These are phyloP conservation scores for Lachancea kluyveri DNA, from an alignment of 805 yeast genomes.

Conservation along the genomic window DNA sequence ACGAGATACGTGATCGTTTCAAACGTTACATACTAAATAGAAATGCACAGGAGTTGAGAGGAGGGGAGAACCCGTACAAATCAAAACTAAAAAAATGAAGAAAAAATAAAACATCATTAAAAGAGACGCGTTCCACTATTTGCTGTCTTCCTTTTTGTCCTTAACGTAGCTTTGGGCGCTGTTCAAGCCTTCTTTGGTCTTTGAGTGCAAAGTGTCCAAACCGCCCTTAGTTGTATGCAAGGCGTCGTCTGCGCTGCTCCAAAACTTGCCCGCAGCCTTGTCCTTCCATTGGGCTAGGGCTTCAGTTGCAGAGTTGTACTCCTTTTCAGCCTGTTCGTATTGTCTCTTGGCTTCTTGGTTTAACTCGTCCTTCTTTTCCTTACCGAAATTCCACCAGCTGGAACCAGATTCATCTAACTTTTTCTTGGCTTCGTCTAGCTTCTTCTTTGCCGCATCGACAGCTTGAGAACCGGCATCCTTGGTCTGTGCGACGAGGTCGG, in stretches of 20 bases:
- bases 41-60: no score
- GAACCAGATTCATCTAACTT: constrained; percentile 28
- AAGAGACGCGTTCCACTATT: no score
- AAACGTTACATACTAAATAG: no score
- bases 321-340: constrained; percentile 23
- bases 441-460: constrained; percentile 27
- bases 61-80: no score
- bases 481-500: constrained; percentile 1
- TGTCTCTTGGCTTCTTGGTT: constrained; percentile 27
- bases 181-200: constrained; percentile 14
- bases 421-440: constrained; percentile 31
- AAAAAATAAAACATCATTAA: no score
- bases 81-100: no score
- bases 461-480: constrained; percentile 28
- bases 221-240: constrained; percentile 24
- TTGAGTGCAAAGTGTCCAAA: constrained; percentile 22
- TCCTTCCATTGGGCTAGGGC: constrained; percentile 25
- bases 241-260: constrained; percentile 29
- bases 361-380: constrained; percentile 32
- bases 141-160: constrained; percentile 9
- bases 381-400: constrained; percentile 37
- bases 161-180: constrained; percentile 9
- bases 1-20: no score
- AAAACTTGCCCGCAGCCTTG: constrained; percentile 24
- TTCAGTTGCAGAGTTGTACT: constrained; percentile 14